Percentiles rank a stretch among this genome's conserved stretches.
phyloP scores from a whole-genome alignment of 225 moss, liverwort and hornwort species.

The Neckera pumila region DNA sequence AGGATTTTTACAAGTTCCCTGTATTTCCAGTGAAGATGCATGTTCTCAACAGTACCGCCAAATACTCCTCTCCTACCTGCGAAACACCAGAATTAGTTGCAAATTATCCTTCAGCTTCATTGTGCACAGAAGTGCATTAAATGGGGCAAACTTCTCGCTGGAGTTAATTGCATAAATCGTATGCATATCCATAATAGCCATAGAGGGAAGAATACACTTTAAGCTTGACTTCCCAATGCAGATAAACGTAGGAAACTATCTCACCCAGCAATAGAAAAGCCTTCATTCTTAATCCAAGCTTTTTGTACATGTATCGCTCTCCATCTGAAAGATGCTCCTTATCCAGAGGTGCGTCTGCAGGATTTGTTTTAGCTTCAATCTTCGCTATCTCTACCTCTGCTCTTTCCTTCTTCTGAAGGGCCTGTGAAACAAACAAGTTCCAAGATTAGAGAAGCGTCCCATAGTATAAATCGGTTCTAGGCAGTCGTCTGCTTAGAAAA shows the following conservation, averaged over 20 bases:
- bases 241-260: neutral
- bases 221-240: neutral
- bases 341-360: conserved; percentile 63
- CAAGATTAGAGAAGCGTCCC: neutral
- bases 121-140: neutral
- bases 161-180: neutral
- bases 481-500: neutral
- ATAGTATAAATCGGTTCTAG: neutral
- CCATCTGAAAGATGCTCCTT: conserved; percentile 87
- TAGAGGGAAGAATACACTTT: neutral
- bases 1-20: conserved; percentile 85
- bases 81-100: neutral
- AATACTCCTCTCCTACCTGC: conserved; percentile 93
- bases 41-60: conserved; percentile 92
- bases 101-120: neutral
- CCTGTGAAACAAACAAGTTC: conserved; percentile 29
- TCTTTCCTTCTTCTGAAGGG: conserved; percentile 60
- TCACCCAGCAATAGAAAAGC: conserved; percentile 82
- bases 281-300: conserved; percentile 87
- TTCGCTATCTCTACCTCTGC: conserved; percentile 61
- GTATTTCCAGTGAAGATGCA: conserved; percentile 99
- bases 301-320: conserved; percentile 85
- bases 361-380: conserved; percentile 57
- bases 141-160: neutral
- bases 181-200: neutral